A percentile compares a stretch with the other conserved stretches of the same genome.
phyloP scores from a whole-genome alignment of 129 eudicot species.

The Lactuca sativa region DNA sequence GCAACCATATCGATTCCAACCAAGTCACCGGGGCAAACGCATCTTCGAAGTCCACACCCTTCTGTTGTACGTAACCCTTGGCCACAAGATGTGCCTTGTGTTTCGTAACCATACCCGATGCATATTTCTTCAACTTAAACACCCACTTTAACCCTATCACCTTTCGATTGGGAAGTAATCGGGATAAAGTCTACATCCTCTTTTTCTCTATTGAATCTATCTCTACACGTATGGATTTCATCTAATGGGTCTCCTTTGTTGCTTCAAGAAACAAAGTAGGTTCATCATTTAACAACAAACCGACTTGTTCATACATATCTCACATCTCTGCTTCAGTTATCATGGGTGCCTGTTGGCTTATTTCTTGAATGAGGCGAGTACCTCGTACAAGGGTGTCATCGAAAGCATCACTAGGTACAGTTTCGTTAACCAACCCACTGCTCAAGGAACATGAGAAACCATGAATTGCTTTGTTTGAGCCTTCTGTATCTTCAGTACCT shows the following conservation, averaged over 20 bases:
- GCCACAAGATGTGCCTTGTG: not conserved
- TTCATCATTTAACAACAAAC: not conserved
- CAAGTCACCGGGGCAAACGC: not conserved
- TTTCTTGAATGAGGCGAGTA: not conserved
- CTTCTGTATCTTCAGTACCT: not conserved
- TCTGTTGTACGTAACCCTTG: not conserved
- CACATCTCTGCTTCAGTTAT: not conserved
- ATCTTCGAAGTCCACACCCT: not conserved
- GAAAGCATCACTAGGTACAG: not conserved
- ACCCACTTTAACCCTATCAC: conserved; percentile 5
- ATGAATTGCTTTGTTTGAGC: too few species aligned
- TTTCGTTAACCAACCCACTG: not conserved
- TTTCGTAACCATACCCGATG: not conserved
- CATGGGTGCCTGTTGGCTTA: not conserved
- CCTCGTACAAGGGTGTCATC: not conserved
- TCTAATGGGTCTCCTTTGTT: not conserved
- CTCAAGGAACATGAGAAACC: too few species aligned
- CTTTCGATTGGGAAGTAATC: not conserved
- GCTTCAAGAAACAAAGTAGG: not conserved
- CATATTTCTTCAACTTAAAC: not conserved
- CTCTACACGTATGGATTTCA: not conserved
- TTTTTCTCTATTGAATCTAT: not conserved
- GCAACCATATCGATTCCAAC: not conserved
- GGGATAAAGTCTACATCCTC: not conserved
- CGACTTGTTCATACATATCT: not conserved